Conservation (phyloP, 352 stramenopile genomes). For the Globisporangium lucens region DNA sequence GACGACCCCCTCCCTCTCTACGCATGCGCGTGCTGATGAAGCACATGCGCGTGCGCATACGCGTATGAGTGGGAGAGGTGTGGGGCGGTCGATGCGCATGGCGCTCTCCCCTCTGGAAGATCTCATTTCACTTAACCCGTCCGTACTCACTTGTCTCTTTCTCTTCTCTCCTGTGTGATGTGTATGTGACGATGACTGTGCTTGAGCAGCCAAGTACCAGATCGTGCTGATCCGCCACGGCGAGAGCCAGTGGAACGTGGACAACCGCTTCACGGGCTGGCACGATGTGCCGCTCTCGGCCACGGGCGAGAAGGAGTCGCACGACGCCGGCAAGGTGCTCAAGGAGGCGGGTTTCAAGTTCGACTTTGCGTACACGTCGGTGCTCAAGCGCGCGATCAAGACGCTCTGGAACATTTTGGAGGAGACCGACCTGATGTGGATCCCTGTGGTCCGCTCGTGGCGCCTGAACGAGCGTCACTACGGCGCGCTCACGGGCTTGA, state of each 20-base stretch:
- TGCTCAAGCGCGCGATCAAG: conserved; percentile 97
- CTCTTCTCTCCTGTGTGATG: neutral
- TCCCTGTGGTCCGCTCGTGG: conserved; percentile 92
- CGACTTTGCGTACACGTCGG: conserved; percentile 94
- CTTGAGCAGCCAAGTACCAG: conserved; percentile 74
- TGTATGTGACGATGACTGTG: neutral
- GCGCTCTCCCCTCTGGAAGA: neutral
- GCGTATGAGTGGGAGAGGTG: neutral
- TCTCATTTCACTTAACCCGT: neutral
- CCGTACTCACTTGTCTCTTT: neutral
- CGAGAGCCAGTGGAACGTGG: conserved; percentile 97
- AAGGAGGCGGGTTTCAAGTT: conserved; percentile 92
- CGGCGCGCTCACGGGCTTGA: conserved; percentile 95
- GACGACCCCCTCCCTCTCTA: no score
- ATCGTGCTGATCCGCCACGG: conserved; percentile 93
- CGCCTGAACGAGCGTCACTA: conserved; percentile 99
- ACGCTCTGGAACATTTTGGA: conserved; percentile 97
- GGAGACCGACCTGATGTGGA: conserved; percentile 97
- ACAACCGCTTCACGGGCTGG: conserved; percentile 99
- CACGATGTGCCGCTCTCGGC: conserved; percentile 94
- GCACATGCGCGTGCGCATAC: neutral
- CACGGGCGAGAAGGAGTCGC: conserved; percentile 89
- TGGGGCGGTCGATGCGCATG: neutral
- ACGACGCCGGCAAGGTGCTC: conserved; percentile 93
- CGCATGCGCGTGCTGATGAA: neutral